These are phyloP conservation scores for Leccinum fibrillosum DNA, from an alignment of 768 basidiomycete species.

Conservation along the genomic window DNA sequence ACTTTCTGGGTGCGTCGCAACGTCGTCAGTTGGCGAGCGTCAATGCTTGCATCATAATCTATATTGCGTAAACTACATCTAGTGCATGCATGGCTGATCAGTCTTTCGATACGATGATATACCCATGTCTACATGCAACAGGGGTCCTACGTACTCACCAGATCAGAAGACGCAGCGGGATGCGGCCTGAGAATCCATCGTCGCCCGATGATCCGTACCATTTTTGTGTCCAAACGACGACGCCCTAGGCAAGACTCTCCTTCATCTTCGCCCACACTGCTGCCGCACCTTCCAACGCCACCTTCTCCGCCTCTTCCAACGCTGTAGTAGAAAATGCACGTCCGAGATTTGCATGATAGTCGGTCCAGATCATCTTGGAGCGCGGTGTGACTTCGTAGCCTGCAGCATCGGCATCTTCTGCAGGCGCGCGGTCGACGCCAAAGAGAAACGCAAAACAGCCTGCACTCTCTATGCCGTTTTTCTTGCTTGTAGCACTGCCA, in stretches of 20 bases:
- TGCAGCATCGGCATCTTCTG: neutral
- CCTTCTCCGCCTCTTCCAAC: constrained; percentile 42
- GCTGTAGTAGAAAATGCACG: constrained; percentile 38
- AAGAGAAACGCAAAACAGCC: constrained; percentile 74
- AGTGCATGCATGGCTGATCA: neutral
- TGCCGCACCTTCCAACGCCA: constrained; percentile 46
- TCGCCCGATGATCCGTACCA: neutral
- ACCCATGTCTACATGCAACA: neutral
- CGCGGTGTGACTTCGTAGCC: constrained; percentile 14
- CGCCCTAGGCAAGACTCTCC: constrained; percentile 31
- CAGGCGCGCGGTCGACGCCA: constrained; percentile 11
- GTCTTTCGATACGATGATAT: neutral
- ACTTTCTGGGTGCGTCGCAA: too few relatives aligned
- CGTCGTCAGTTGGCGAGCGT: too few relatives aligned
- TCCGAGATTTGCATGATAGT: constrained; percentile 17
- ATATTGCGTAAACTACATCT: neutral
- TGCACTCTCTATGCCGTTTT: constrained; percentile 35
- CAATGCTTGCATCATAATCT: too few relatives aligned
- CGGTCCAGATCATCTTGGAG: constrained; percentile 27
- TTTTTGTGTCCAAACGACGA: constrained; percentile 2
- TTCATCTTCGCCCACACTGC: constrained; percentile 50
- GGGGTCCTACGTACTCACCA: neutral
- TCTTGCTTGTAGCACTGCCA: neutral
- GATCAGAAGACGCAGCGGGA: neutral
- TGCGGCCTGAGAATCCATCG: neutral